Evolutionary conservation across 805 yeast species (phyloP), one percentile per base, ranked within the genome.

Genomic region (Wickerhamiella azymoides): DNA sequence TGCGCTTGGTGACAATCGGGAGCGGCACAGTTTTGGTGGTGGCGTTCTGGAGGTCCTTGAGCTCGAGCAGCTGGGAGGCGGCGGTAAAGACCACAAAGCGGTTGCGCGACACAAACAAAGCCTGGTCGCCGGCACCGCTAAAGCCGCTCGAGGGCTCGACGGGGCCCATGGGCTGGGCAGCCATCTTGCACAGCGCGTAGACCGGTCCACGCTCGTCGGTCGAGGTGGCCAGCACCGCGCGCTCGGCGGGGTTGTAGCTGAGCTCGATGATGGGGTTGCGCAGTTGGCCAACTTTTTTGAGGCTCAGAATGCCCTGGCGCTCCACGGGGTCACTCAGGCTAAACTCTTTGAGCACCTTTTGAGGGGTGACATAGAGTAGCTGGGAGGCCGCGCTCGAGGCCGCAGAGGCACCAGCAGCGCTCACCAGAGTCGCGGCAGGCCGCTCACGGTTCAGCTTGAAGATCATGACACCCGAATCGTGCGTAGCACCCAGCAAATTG

Each of bases 401-500:
- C 6, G 4, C 7, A 7, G 24, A 21, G 24, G 24, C 24, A 21
- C 24, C 24, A 4, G 7, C 24, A 21, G 24, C 7, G 60, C 83
- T 92, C 65, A 71, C 73, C 1, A 47, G 16, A 5, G 83, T 64
- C 56, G 76, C 74, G n/a, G 96, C 94, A 11, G 98, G 97, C 63
- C 98, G 79, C 70, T 92, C 99, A 62, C 97, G 82, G 63, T 85
- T 96, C 50, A 92, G 73, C 67, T 92, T 92, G 75, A 92, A 93
- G 42, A 92, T 94, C 94, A 88, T 88, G 26, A 86, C 93, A 62
- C 99, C 99, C 13, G 86, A 73, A 64, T 93, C 98, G 65, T 89
- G 97, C 57, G 94, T 89, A 26, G 96, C 81, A 47, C 96, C 98
- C 68, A 92, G 86, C 58, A 92, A 72, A 63, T 92, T 92, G 64